phyloP scores from a whole-genome alignment of 2,329 filamentous ascomycete species.

The Fusarium sp. region DNA sequence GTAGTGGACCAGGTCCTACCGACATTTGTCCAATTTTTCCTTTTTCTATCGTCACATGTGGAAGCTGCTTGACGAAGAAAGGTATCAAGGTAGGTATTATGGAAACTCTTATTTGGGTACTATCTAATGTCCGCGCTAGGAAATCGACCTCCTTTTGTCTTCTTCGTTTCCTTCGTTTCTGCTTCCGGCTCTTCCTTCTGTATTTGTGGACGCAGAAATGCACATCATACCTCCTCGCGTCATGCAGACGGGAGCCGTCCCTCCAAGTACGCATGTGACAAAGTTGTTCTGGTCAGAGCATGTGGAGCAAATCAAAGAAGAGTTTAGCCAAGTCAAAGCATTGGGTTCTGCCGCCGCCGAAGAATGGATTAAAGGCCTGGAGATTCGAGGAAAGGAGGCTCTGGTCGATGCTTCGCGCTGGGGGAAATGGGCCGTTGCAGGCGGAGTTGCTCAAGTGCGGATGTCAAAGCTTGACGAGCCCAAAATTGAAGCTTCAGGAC shows the following conservation, averaged over 20 bases:
- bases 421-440: constrained; percentile 74
- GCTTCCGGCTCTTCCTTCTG: constrained; percentile 73
- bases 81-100: constrained; percentile 69
- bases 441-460: constrained; percentile 53
- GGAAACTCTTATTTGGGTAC: constrained; percentile 10
- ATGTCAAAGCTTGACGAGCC: constrained; percentile 15
- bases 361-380: constrained; percentile 82
- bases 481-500: not conserved
- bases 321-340: constrained; percentile 70
- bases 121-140: constrained; percentile 58
- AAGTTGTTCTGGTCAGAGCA: constrained; percentile 74
- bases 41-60: constrained; percentile 74
- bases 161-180: constrained; percentile 67
- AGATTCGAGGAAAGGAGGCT: constrained; percentile 66
- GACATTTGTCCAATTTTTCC: constrained; percentile 74
- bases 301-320: constrained; percentile 67
- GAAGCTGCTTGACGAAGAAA: constrained; percentile 67
- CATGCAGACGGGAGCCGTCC: constrained; percentile 60
- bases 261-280: constrained; percentile 60
- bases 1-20: constrained; percentile 67
- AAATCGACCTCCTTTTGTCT: constrained; percentile 74
- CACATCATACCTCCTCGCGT: constrained; percentile 66
- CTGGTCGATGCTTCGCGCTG: constrained; percentile 72
- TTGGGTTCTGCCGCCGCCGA: constrained; percentile 74
- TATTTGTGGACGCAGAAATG: constrained; percentile 68